Percentiles rank a stretch among this genome's conserved stretches.
phyloP scores from a whole-genome alignment of 2,329 filamentous ascomycete genomes.

The Pyricularia pennisetigena region DNA sequence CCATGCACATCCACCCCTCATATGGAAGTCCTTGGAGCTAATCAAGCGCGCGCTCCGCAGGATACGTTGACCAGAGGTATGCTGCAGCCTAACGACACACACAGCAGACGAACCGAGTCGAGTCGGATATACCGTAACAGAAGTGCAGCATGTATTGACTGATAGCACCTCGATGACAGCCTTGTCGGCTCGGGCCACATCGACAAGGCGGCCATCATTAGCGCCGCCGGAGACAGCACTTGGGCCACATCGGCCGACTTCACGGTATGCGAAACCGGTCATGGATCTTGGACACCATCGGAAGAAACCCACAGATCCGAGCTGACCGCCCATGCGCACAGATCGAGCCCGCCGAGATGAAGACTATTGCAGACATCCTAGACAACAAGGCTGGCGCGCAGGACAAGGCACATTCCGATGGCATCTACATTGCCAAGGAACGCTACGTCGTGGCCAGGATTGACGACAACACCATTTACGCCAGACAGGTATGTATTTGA shows the following conservation, averaged over 20 bases:
- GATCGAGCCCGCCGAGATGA: slow-evolving; percentile 50
- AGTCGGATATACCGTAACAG: not conserved
- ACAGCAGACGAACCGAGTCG: not conserved
- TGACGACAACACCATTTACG: slow-evolving; percentile 73
- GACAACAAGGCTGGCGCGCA: slow-evolving; percentile 32
- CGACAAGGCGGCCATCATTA: slow-evolving; percentile 80
- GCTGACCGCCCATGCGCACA: slow-evolving; percentile 16
- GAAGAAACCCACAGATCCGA: slow-evolving; percentile 16
- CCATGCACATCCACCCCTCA: not conserved
- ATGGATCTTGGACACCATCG: not conserved
- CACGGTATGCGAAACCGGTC: slow-evolving; percentile 45
- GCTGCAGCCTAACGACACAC: not conserved
- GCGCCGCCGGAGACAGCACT: slow-evolving; percentile 65
- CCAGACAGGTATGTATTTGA: slow-evolving; percentile 60
- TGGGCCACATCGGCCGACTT: slow-evolving; percentile 69
- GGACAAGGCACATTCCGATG: slow-evolving; percentile 60
- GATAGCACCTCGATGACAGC: slow-evolving; percentile 35
- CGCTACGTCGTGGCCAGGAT: slow-evolving; percentile 71
- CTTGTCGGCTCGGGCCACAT: slow-evolving; percentile 70
- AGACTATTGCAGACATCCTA: slow-evolving; percentile 45
- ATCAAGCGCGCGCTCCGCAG: not conserved
- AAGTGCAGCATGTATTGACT: not conserved
- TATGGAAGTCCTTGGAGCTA: not conserved
- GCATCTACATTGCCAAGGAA: slow-evolving; percentile 65
- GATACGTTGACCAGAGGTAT: slow-evolving; percentile 1